Base-by-base conservation (phyloP, 1,139 yeast species). In the Debaryomycetaceae sp. region DNA sequence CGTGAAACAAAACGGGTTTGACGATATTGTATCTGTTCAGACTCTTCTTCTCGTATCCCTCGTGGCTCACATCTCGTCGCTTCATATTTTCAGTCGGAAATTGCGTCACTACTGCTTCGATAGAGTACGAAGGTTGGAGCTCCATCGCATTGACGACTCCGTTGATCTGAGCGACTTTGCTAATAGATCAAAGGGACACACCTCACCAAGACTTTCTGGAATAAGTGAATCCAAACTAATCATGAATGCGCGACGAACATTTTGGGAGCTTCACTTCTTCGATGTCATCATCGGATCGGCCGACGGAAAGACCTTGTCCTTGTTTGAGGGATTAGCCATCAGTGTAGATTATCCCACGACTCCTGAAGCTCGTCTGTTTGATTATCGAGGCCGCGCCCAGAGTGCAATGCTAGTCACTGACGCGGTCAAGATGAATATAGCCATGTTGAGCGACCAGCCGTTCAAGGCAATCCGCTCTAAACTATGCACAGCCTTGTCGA, bases 251-350 rank as follows among this genome's bases (percentile, higher is more conserved):
- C 49, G 73, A 32, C 47, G 70, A 32, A 49, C 63, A 4, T 58
- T 63, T 33, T 67, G 73, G 73, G 74, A 68, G 31, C 39, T 64
- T 6, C 58, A 62, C 39, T 66, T 64, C 38, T 51, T 66, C 30
- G 74, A 68, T 41, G 62, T 67, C 7, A 51, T 66, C 23, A 62
- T 65, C 33, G 73, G 72, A 0, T 65, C 71, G 3, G 69, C 74
- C 1, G 69, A 67, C 29, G 74, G 73, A n/a, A 53, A 51, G 30
- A 49, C 70, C 0, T 45, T 61, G 10, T 62, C 72, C 2, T 40
- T 45, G n/a, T 37, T 68, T 10, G 56, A 64, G 1, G 39, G 50
- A 1, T 32, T 52, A 2, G 43, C 52, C 15, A 47, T 57, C 16
- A 41, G 50, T 19, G 53, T 60, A 4, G 36, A 53, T 2, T 64